Conservation (phyloP, 805 yeast genomes). For the Lipomyces orientalis region DNA sequence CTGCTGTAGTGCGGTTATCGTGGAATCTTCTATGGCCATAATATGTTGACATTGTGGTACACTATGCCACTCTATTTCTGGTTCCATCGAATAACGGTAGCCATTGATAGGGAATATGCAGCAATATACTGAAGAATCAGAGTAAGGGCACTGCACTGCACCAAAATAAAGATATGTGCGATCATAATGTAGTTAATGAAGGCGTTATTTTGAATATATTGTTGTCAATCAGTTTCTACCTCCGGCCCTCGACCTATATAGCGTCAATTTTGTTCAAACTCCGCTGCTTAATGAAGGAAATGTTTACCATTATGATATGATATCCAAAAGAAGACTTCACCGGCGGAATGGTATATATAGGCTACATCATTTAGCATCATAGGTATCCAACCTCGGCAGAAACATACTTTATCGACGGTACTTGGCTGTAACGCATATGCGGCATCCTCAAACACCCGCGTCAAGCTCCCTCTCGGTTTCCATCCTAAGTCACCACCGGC, state of each 20-base stretch:
- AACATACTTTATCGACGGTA: slow-evolving; percentile 30
- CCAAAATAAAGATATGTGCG: background rate
- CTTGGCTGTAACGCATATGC: slow-evolving; percentile 36
- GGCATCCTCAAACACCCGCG: slow-evolving; percentile 36
- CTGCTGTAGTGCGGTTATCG: no score
- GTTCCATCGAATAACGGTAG: no score
- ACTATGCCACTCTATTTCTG: background rate
- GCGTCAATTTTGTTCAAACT: background rate
- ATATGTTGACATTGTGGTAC: background rate
- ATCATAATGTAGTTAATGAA: no score
- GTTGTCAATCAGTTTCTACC: background rate
- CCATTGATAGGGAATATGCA: no score
- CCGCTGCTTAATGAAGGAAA: background rate
- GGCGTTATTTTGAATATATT: background rate
- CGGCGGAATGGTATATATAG: slow-evolving; percentile 33
- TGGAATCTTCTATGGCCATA: background rate
- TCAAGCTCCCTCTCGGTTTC: slow-evolving; percentile 36
- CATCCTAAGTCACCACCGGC: slow-evolving; percentile 39
- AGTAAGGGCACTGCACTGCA: background rate
- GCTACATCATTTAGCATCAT: slow-evolving; percentile 13
- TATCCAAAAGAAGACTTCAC: slow-evolving; percentile 35
- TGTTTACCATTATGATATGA: slow-evolving; percentile 35
- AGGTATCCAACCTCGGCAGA: background rate
- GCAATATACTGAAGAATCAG: background rate
- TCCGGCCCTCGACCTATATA: slow-evolving; percentile 26